phyloP scores from a whole-genome alignment of 2,329 filamentous ascomycete genomes.

The Hypoxylon sp. region DNA sequence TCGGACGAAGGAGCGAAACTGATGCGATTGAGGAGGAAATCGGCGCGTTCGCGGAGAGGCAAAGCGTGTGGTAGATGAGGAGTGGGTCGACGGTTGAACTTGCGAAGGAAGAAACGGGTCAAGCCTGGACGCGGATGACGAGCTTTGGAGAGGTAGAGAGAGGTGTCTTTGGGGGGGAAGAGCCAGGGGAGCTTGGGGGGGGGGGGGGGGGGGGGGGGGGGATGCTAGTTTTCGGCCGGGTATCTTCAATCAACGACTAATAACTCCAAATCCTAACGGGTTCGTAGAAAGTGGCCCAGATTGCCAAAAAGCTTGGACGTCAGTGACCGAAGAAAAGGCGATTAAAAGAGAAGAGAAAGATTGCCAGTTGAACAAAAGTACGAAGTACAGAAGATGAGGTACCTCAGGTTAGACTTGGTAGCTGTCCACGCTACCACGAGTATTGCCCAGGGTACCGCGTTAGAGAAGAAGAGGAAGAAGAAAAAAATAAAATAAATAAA shows the following conservation, averaged over 20 bases:
- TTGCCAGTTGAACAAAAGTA: conserved; percentile 13
- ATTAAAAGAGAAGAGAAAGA: conserved; percentile 6
- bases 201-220: too few relatives aligned
- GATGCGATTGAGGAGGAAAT: conserved; percentile 20
- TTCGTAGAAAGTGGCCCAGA: conserved; percentile 25
- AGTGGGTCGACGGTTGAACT: conserved; percentile 29
- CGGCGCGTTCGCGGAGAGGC: conserved; percentile 25
- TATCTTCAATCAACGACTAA: conserved; percentile 31
- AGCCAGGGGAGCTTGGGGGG: not conserved
- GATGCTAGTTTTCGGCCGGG: conserved; percentile 11
- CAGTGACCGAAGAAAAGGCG: not conserved
- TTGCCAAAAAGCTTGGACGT: conserved; percentile 12
- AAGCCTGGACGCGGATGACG: conserved; percentile 23
- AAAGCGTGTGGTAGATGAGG: conserved; percentile 29
- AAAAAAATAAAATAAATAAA: conserved; percentile 34
- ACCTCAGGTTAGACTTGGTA: too few relatives aligned
- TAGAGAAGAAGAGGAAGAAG: too few relatives aligned
- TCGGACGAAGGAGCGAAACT: conserved; percentile 2
- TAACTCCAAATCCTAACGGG: conserved; percentile 29
- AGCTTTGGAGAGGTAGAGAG: conserved; percentile 14
- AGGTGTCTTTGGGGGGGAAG: too few relatives aligned
- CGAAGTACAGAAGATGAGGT: conserved; percentile 2
- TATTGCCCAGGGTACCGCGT: too few relatives aligned
- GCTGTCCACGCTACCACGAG: too few relatives aligned
- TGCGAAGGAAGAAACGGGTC: conserved; percentile 19